Percentiles rank a stretch among this genome's conserved stretches.
Conservation (phyloP, 2,329 filamentous ascomycete genomes). For the Pseudonectria foliicola region DNA sequence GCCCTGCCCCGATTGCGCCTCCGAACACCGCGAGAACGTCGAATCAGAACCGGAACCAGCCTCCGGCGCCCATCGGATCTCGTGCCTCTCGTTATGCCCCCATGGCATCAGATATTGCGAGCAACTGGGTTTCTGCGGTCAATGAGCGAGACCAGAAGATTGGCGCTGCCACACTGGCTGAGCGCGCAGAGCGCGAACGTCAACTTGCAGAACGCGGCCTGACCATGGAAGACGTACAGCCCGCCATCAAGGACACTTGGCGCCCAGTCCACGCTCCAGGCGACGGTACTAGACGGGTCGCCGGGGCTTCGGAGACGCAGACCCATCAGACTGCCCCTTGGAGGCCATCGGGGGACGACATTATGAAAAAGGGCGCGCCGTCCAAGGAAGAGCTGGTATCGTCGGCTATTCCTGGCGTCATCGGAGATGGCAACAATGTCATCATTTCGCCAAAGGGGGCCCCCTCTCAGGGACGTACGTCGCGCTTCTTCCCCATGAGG, state of each 20-base stretch:
- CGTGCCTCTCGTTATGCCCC: constrained; percentile 22
- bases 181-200: constrained; percentile 35
- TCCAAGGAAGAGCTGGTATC: constrained; percentile 16
- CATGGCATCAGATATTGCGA: constrained; percentile 27
- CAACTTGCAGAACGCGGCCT: constrained; percentile 38
- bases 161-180: constrained; percentile 30
- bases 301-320: constrained; percentile 21
- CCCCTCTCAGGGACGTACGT: constrained; percentile 42
- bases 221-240: constrained; percentile 37
- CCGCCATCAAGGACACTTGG: constrained; percentile 48
- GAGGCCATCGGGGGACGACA: constrained; percentile 25
- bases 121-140: constrained; percentile 37
- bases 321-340: constrained; percentile 22
- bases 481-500: constrained; percentile 55
- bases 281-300: constrained; percentile 27
- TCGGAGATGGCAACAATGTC: constrained; percentile 19
- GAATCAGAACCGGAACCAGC: constrained; percentile 22
- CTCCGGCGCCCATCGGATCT: constrained; percentile 27
- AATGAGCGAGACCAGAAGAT: constrained; percentile 41
- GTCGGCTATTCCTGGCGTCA: constrained; percentile 20
- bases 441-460: constrained; percentile 24
- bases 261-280: constrained; percentile 34
- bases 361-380: constrained; percentile 5
- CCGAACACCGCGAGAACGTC: constrained; percentile 21
- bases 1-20: constrained; percentile 40